Percentiles rank a stretch among this genome's conserved stretches.
phyloP scores from a whole-genome alignment of 768 basidiomycete species.

The Mycena albidolilacea region DNA sequence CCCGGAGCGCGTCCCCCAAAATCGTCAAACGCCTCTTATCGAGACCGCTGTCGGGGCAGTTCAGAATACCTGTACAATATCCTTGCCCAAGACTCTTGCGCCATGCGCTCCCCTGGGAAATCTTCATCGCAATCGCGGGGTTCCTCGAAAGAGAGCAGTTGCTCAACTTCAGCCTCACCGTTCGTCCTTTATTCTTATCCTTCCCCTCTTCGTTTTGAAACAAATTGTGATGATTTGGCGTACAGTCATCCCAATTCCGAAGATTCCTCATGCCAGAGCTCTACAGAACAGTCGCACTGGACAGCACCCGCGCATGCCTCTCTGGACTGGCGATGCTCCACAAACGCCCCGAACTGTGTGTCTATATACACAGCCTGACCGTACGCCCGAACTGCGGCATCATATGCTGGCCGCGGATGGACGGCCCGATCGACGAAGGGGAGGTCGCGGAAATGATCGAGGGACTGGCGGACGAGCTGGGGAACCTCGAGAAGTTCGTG shows the following conservation, averaged over 20 bases:
- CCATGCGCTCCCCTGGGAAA: constrained; percentile 10
- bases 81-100: neutral
- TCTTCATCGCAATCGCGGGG: constrained; percentile 8
- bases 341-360: constrained; percentile 7
- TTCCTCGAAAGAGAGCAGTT: constrained; percentile 12
- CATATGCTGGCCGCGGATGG: constrained; percentile 17
- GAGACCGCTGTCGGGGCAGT: neutral
- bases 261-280: constrained; percentile 17
- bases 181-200: neutral
- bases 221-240: neutral
- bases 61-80: neutral
- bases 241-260: constrained; percentile 8
- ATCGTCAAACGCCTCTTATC: neutral
- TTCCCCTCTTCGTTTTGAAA: neutral
- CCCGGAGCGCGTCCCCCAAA: neutral
- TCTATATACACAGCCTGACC: constrained; percentile 10
- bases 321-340: constrained; percentile 21
- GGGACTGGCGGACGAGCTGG: neutral
- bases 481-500: constrained; percentile 19
- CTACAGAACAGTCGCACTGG: constrained; percentile 14
- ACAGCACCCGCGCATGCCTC: constrained; percentile 17
- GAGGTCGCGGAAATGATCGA: neutral
- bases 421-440: constrained; percentile 2
- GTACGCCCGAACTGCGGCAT: constrained; percentile 18
- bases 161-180: constrained; percentile 12